These are phyloP conservation scores for Nitzschia sp. DNA, from an alignment of 108 stramenopile species.

Conservation along the genomic window DNA sequence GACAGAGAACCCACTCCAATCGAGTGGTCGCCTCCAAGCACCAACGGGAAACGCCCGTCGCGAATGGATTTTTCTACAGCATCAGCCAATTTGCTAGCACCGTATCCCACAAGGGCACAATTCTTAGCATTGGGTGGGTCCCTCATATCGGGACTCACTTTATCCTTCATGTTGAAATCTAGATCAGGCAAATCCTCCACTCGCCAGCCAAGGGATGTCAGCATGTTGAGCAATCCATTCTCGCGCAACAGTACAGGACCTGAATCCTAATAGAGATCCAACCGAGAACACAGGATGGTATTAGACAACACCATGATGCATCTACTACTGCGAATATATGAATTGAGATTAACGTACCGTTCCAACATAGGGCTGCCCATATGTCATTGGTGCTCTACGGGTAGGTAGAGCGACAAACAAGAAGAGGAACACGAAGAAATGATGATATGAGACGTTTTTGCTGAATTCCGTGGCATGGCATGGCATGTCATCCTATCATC, in stretches of 20 bases:
- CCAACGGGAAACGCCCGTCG: conserved; percentile 81
- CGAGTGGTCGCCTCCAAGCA: conserved; percentile 98
- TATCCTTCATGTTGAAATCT: conserved; percentile 45
- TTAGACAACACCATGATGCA: too few relatives aligned
- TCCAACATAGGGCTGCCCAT: conserved; percentile 88
- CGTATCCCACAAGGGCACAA: conserved; percentile 57
- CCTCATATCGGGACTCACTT: background rate
- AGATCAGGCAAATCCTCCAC: conserved; percentile 83
- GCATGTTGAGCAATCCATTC: conserved; percentile 60
- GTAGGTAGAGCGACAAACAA: background rate
- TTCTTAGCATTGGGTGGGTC: conserved; percentile 70
- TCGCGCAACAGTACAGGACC: conserved; percentile 76
- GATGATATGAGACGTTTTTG: background rate
- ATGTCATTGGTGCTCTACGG: conserved; percentile 85
- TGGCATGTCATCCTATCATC: background rate
- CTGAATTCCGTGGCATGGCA: background rate
- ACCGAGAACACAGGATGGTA: too few relatives aligned
- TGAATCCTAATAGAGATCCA: conserved; percentile 46
- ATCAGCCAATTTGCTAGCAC: conserved; percentile 47
- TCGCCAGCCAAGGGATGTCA: conserved; percentile 83
- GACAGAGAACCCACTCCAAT: conserved; percentile 93
- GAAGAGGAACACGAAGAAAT: too few relatives aligned
- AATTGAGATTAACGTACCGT: conserved; percentile 45
- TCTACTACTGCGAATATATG: too few relatives aligned
- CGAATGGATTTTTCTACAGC: conserved; percentile 60